A percentile compares a stretch with the other conserved stretches of the same genome.
Conservation (phyloP, 768 basidiomycete genomes). For the Suillus spraguei region DNA sequence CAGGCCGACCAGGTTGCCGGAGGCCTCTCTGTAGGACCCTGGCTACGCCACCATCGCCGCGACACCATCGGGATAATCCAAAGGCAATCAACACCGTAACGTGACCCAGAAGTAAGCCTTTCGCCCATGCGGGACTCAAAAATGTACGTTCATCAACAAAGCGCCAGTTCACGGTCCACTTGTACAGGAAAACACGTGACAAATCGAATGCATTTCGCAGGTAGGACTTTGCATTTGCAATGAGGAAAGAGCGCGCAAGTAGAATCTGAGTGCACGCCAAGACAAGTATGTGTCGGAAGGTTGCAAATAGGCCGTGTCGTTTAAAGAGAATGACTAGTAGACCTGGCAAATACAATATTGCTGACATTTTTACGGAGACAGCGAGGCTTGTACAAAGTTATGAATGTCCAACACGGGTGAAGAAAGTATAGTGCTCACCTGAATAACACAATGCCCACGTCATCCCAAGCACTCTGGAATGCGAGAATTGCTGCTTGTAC, state of each 20-base stretch:
- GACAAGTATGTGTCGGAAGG: conserved; percentile 49
- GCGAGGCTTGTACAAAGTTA: conserved; percentile 39
- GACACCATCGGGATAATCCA: conserved; percentile 77
- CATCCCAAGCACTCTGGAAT: conserved; percentile 61
- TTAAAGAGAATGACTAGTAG: conserved; percentile 83
- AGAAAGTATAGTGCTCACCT: conserved; percentile 52
- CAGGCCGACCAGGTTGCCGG: conserved; percentile 50
- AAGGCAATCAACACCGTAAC: conserved; percentile 59
- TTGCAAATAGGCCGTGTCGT: conserved; percentile 58
- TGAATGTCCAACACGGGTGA: neutral
- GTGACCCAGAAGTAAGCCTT: conserved; percentile 68
- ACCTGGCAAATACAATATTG: conserved; percentile 87
- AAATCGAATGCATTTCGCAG: conserved; percentile 82
- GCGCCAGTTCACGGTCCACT: conserved; percentile 99
- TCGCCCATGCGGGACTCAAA: conserved; percentile 62
- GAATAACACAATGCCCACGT: conserved; percentile 66
- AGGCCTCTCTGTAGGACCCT: conserved; percentile 57
- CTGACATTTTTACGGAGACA: conserved; percentile 94
- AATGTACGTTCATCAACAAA: conserved; percentile 81
- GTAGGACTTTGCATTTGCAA: conserved; percentile 63
- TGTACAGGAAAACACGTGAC: conserved; percentile 84
- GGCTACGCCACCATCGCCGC: conserved; percentile 66
- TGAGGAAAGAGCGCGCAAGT: conserved; percentile 73
- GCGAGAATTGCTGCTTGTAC: conserved; percentile 69
- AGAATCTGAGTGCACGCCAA: conserved; percentile 49